Conservation (phyloP, 805 yeast genomes). For the Suhomyces pyralidae region DNA sequence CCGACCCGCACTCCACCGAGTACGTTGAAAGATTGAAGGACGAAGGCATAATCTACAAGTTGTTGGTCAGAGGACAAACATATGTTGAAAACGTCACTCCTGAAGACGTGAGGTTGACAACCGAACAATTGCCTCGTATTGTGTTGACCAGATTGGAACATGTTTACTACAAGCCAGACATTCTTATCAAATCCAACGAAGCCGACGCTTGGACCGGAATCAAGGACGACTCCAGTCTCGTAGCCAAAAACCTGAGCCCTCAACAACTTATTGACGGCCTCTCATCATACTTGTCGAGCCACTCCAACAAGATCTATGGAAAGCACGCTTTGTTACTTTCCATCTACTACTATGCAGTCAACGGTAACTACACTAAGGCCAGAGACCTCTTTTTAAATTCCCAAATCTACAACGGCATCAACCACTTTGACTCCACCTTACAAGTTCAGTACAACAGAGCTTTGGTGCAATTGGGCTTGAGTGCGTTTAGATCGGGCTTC, state of each 20-base stretch:
- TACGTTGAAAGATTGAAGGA: slow-evolving; percentile 87
- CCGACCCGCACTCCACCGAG: slow-evolving; percentile 94
- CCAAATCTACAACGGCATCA: slow-evolving; percentile 78
- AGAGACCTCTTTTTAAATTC: slow-evolving; percentile 85
- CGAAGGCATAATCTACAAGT: slow-evolving; percentile 70
- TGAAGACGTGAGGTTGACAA: slow-evolving; percentile 33
- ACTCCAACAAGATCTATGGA: slow-evolving; percentile 64
- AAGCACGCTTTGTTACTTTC: slow-evolving; percentile 82
- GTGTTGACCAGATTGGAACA: slow-evolving; percentile 85
- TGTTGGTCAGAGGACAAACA: slow-evolving; percentile 80
- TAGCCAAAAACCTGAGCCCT: slow-evolving; percentile 36
- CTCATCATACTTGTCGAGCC: slow-evolving; percentile 62
- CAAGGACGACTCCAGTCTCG: slow-evolving; percentile 25
- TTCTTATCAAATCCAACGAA: slow-evolving; percentile 69
- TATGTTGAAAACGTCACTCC: slow-evolving; percentile 70
- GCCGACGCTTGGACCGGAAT: slow-evolving; percentile 67
- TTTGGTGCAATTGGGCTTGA: slow-evolving; percentile 89
- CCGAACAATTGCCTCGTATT: slow-evolving; percentile 68
- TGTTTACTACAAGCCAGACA: slow-evolving; percentile 85
- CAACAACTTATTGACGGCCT: slow-evolving; percentile 59
- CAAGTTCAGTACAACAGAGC: slow-evolving; percentile 96
- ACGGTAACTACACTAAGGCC: slow-evolving; percentile 78
- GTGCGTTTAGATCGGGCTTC: slow-evolving; percentile 90
- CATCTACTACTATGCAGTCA: slow-evolving; percentile 88
- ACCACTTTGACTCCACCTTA: slow-evolving; percentile 76